phyloP scores from a whole-genome alignment of 768 basidiomycete genomes.

The Omphalotus guepiniiformis region DNA sequence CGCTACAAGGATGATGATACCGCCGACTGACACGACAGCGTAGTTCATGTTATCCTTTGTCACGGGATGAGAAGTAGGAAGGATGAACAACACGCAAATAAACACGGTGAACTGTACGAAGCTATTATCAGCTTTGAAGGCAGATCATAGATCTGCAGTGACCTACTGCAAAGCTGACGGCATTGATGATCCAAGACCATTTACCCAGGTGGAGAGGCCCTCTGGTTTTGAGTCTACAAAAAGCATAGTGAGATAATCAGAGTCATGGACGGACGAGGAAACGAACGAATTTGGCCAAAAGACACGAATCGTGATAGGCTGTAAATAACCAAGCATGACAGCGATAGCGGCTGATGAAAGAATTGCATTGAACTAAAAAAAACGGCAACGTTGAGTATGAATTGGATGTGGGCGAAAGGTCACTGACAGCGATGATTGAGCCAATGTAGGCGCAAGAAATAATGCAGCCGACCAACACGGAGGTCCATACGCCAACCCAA shows the following conservation, averaged over 20 bases:
- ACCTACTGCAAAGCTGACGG: slow-evolving; percentile 42
- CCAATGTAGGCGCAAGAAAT: slow-evolving; percentile 59
- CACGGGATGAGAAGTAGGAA: slow-evolving; percentile 52
- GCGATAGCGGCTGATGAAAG: slow-evolving; percentile 52
- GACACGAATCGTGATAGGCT: slow-evolving; percentile 54
- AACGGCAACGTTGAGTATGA: not conserved
- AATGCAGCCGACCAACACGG: slow-evolving; percentile 47
- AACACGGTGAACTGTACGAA: slow-evolving; percentile 43
- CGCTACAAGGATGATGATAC: slow-evolving; percentile 38
- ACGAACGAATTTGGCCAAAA: slow-evolving; percentile 52
- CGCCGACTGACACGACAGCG: slow-evolving; percentile 48
- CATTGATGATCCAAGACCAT: slow-evolving; percentile 50
- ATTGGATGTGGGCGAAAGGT: not conserved
- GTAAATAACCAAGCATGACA: slow-evolving; percentile 54
- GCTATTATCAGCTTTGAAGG: not conserved
- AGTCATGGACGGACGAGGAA: not conserved
- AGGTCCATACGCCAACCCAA: slow-evolving; percentile 51
- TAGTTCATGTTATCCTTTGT: slow-evolving; percentile 54
- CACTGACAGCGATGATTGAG: slow-evolving; percentile 46
- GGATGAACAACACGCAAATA: slow-evolving; percentile 50
- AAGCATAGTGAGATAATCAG: slow-evolving; percentile 8
- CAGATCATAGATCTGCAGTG: not conserved
- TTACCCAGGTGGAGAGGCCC: slow-evolving; percentile 50
- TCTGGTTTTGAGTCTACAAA: slow-evolving; percentile 36
- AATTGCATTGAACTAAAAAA: slow-evolving; percentile 48